Evolutionary conservation across 495 filamentous ascomycete species (phyloP), one percentile per base, ranked within the genome.

Genomic region (Penicillium taxi): DNA sequence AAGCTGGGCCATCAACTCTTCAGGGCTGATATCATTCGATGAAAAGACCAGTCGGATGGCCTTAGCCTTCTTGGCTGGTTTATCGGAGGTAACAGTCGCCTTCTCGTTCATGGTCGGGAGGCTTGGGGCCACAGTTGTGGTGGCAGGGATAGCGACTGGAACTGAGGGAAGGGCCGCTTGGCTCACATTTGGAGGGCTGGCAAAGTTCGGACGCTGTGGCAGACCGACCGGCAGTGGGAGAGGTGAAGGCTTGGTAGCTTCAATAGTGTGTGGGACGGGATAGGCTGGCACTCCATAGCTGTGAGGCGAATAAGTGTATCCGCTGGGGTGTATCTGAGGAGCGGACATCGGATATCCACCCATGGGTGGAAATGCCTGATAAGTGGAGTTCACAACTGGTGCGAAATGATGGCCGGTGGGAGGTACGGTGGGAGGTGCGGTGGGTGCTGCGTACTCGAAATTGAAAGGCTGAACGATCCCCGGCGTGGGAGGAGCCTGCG

Each of bases 1-100:
- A 63, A 93, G 62, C 45, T 63, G 56, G 18, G 84, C 79, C 84
- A 90, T 87, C 62, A 78, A 86, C 67, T 94, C 86, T 63, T 94
- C 86, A 16, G 86, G 86, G 47, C 83, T 88, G 50, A 76, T 66
- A 29, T 84, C 81, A 28, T 81, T 75, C 54, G 88, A 82, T 26
- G 74, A 78, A 61, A 87, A 91, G 4, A 91, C 66, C 73, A 94
- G 74, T 53, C 79, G 78, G 39, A 71, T 63, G 25, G 59, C 67
- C 66, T 84, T 84, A 11, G 79, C 63, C 52, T 73, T 70, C 64
- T 81, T 82, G 32, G 43, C 36, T 26, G 56, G 59, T 64, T 84
- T 83, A 54, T 84, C 65, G 6, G 42, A 37, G 3, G 55, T 33
- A 16, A 61, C 62, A 13, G 57, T 48, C 8, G 56, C 22, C 45